Base-by-base conservation (phyloP, 306 rosid genomes). In the Rosa lucieae region DNA sequence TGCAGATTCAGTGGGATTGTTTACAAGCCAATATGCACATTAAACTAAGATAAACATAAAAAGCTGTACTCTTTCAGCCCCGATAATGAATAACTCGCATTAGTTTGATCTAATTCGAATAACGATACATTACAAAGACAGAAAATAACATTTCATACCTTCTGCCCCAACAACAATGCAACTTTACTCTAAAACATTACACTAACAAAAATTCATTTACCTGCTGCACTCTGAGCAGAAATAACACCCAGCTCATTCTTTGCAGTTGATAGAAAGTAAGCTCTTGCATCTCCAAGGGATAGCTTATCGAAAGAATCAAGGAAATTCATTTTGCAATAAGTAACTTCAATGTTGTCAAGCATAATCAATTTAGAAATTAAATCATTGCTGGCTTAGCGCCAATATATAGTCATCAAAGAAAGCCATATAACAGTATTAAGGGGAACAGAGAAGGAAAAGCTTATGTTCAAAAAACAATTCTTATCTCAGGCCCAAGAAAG, bases 271-370 rank as follows among this genome's bases (percentile, higher is more conserved):
- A 95, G 87, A 85, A 84, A 87, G 82, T 93, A 95, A 1, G 99
- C 98, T 65, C 97, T 87, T 26, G 99, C 89, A 74, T 93, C 97
- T 82, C 98, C 99, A 74, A 95, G 97, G 56, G 99, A 95, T 65
- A 95, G 92, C 98, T 95, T 73, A 77, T 72, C n/a, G 37, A 82
- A 79, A 84, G 66, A 20, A 51, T 79, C 14, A 82, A 88, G 86
- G 86, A 46, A 80, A 73, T 32, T 61, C 39, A 17, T 53, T 77
- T 77, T 10, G 56, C 70, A 56, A 32, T 32, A 70, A 78, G 65
- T 40, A 67, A 40, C 53, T 39, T 46, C 62, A 77, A 79, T 39
- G 42, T 23, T 56, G 11, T 8, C 23, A 68, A 17, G 67, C 77
- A 75, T 35, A 17, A 29, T 26, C 48, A 67, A 17, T 29, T 17